phyloP scores from a whole-genome alignment of 192 early-diverging fungal species.

The Radiomyces spectabilis region DNA sequence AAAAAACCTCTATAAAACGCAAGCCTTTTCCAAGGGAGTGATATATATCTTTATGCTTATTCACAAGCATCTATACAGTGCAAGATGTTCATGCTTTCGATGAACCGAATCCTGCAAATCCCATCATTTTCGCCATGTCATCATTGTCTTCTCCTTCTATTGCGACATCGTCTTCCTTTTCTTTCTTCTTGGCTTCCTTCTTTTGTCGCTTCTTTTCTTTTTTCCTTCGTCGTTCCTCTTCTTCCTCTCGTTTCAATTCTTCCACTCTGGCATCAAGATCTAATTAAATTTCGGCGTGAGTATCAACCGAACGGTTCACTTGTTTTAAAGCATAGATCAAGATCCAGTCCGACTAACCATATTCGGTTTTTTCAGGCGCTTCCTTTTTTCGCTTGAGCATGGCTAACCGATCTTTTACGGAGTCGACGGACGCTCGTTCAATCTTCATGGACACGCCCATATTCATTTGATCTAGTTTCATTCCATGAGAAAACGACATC shows the following conservation, averaged over 20 bases:
- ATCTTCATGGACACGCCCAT: constrained; percentile 81
- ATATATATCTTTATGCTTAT: too few relatives aligned
- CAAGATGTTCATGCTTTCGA: constrained; percentile 37
- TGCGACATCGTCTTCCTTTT: constrained; percentile 21
- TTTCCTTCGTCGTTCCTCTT: constrained; percentile 54
- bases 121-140: constrained; percentile 75
- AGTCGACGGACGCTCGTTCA: constrained; percentile 63
- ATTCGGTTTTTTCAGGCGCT: constrained; percentile 43
- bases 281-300: too few relatives aligned
- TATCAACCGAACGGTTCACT: too few relatives aligned
- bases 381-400: constrained; percentile 64
- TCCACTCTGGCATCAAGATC: constrained; percentile 66
- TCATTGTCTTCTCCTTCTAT: constrained; percentile 40
- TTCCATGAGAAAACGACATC: too few relatives aligned
- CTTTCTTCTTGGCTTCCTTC: constrained; percentile 38
- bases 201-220: constrained; percentile 48
- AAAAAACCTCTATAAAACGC: too few relatives aligned
- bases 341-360: constrained; percentile 38
- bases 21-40: too few relatives aligned
- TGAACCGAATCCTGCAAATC: constrained; percentile 48
- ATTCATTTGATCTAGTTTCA: constrained; percentile 70
- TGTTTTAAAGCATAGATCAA: too few relatives aligned
- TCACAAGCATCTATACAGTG: too few relatives aligned
- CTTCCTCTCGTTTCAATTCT: constrained; percentile 56
- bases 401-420: constrained; percentile 68